Conservation (phyloP, 345 rosid species). For the Dipteronia dyeriana region DNA sequence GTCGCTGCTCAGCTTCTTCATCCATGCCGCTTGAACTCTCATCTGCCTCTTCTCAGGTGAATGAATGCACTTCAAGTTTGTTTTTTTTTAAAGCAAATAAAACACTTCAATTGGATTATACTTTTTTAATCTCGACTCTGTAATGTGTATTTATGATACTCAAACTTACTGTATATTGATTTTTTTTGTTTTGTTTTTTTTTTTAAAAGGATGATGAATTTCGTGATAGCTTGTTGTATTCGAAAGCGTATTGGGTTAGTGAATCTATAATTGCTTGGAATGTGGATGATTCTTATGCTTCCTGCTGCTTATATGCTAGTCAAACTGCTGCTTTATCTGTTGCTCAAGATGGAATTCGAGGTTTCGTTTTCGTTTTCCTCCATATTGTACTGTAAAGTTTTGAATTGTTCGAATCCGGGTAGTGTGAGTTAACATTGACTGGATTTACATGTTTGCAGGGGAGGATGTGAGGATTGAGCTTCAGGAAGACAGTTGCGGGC, state of each 20-base stretch:
- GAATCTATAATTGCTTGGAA: slow-evolving; percentile 73
- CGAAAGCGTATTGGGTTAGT: slow-evolving; percentile 77
- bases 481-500: slow-evolving; percentile 50
- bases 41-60: slow-evolving; percentile 52
- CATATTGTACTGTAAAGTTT: not conserved
- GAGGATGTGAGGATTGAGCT: slow-evolving; percentile 60
- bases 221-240: slow-evolving; percentile 51
- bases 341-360: slow-evolving; percentile 57
- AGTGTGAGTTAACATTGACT: not conserved
- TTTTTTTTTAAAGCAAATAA: not conserved
- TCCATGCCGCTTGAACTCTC: slow-evolving; percentile 55
- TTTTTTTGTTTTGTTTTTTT: slow-evolving; percentile 9
- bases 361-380: slow-evolving; percentile 29
- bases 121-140: not conserved
- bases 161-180: not conserved
- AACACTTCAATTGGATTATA: not conserved
- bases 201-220: slow-evolving; percentile 37
- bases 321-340: slow-evolving; percentile 54
- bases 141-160: not conserved
- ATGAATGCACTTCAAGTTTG: not conserved
- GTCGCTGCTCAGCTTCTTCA: slow-evolving; percentile 39
- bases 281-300: slow-evolving; percentile 62
- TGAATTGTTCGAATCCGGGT: slow-evolving; percentile 6
- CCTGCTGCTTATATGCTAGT: slow-evolving; percentile 75
- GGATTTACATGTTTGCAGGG: slow-evolving; percentile 45